Conservation (phyloP, 108 stramenopile genomes). For the Schizochytrium sp. region DNA sequence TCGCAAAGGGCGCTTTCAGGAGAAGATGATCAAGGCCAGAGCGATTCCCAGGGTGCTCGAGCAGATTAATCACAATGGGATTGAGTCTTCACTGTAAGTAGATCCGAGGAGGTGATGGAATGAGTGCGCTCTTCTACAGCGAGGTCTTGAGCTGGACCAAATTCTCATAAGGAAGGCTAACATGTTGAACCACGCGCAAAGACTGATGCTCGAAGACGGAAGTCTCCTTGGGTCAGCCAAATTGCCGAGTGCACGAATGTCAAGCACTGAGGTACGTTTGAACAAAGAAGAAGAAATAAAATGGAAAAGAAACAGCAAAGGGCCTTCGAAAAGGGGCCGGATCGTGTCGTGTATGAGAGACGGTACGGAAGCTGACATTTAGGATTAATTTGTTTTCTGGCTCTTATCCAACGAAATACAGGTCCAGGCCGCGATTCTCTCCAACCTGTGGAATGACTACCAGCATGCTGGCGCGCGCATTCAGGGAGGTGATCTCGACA, state of each 20-base stretch:
- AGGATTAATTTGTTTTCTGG: background rate
- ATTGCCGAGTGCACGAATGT: background rate
- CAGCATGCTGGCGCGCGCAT: background rate
- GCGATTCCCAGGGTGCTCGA: constrained; percentile 10
- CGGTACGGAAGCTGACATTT: background rate
- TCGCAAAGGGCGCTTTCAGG: background rate
- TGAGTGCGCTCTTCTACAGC: too few species aligned
- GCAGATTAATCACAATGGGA: background rate
- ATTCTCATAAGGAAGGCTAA: too few species aligned
- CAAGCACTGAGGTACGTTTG: background rate
- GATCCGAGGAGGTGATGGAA: too few species aligned
- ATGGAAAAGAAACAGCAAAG: background rate
- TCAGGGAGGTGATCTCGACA: background rate
- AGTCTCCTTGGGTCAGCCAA: background rate
- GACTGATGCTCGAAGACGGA: background rate
- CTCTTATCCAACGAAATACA: background rate
- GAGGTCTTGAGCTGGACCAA: too few species aligned
- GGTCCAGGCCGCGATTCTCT: background rate
- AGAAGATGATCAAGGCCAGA: background rate
- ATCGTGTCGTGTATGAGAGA: background rate
- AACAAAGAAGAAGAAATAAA: background rate
- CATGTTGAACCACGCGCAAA: background rate
- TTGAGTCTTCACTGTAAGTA: constrained; percentile 3
- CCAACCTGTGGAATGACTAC: constrained; percentile 12
- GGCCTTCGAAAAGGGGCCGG: background rate